Percentiles rank a stretch among this genome's conserved stretches.
Conservation (phyloP, 306 rosid species). For the Pyrus pyrifolia region DNA sequence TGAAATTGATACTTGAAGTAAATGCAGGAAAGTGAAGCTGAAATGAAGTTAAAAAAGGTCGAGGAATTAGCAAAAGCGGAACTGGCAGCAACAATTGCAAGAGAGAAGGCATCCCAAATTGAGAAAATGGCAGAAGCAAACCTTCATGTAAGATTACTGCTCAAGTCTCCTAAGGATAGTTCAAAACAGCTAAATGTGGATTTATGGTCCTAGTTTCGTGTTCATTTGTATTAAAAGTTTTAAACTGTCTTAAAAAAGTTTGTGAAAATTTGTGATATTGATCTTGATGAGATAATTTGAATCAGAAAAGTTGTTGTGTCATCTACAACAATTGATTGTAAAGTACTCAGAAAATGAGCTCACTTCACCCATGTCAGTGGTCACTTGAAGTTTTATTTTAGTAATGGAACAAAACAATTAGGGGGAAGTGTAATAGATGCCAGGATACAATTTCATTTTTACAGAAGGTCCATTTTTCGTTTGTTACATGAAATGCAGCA, state of each 20-base stretch:
- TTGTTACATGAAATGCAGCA: not conserved
- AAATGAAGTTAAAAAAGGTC: conserved; percentile 36
- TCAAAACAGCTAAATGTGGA: conserved; percentile 11
- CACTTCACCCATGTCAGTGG: not conserved
- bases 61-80: conserved; percentile 79
- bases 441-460: not conserved
- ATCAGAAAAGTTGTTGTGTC: not conserved
- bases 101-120: conserved; percentile 84
- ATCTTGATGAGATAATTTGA: not conserved
- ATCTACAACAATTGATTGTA: not conserved
- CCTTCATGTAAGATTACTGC: conserved; percentile 59
- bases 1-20: conserved; percentile 19
- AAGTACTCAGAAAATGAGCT: not conserved
- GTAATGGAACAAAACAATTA: not conserved
- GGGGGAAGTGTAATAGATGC: not conserved
- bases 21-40: conserved; percentile 69
- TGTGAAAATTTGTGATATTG: conserved; percentile 14
- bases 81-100: conserved; percentile 70
- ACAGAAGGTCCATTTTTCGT: not conserved
- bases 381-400: not conserved
- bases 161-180: conserved; percentile 18
- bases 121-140: conserved; percentile 89
- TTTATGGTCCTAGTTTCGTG: not conserved
- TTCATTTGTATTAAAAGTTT: not conserved
- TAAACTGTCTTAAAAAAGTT: conserved; percentile 3